Evolutionary conservation across 345 rosid genomes (phyloP).

Genomic region (Boechera retrofracta): DNA sequence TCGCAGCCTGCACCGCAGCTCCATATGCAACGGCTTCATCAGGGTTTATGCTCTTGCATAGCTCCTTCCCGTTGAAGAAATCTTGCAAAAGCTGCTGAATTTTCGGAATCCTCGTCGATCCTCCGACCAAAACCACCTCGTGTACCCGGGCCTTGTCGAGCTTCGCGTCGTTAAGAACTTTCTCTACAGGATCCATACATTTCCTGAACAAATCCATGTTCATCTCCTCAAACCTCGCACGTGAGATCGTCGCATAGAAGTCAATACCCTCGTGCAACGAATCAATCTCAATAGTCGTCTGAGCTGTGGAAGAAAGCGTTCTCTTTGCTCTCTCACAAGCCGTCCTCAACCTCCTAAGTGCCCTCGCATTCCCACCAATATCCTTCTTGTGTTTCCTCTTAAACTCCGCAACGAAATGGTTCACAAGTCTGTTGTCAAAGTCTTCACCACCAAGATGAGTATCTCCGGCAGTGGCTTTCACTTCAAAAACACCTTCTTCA

Average conservation of each 20-base stretch:
- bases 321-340: constrained; percentile 79
- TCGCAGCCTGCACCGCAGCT: constrained; percentile 58
- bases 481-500: constrained; percentile 75
- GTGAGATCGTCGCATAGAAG: constrained; percentile 50
- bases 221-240: constrained; percentile 61
- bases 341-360: constrained; percentile 72
- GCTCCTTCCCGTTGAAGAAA: constrained; percentile 56
- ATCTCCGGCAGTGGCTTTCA: constrained; percentile 75
- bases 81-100: constrained; percentile 54
- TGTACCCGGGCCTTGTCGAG: constrained; percentile 49
- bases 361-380: constrained; percentile 66
- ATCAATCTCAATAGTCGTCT: constrained; percentile 56
- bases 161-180: constrained; percentile 50
- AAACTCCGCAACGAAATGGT: constrained; percentile 73
- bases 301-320: constrained; percentile 59
- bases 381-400: constrained; percentile 73
- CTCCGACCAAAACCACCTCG: constrained; percentile 55
- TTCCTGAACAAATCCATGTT: constrained; percentile 56
- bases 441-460: constrained; percentile 81
- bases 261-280: constrained; percentile 55
- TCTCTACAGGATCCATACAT: constrained; percentile 62
- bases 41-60: constrained; percentile 57
- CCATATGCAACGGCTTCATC: constrained; percentile 59
- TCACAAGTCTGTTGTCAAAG: constrained; percentile 72
- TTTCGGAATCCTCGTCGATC: constrained; percentile 58